phyloP scores from a whole-genome alignment of 2,329 filamentous ascomycete species.

The Incumbomyces lentus region DNA sequence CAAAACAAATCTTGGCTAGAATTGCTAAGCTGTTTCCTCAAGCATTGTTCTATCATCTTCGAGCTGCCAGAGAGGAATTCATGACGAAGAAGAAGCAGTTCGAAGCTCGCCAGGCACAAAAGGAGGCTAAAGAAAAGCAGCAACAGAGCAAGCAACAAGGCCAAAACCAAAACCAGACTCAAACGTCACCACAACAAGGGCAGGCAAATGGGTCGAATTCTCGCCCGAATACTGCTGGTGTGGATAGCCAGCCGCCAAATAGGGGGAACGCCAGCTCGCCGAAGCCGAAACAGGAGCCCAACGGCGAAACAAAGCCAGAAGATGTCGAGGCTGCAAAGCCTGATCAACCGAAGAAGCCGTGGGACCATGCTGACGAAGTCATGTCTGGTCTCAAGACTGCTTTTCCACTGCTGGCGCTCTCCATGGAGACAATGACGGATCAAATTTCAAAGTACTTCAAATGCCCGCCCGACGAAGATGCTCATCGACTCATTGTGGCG shows the following conservation, averaged over 20 bases:
- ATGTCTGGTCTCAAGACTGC: slow-evolving; percentile 93
- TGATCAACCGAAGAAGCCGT: slow-evolving; percentile 61
- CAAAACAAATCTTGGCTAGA: slow-evolving; percentile 76
- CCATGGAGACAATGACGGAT: slow-evolving; percentile 99
- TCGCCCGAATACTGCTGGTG: slow-evolving; percentile 34
- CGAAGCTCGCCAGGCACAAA: slow-evolving; percentile 11
- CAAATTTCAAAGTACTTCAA: slow-evolving; percentile 99
- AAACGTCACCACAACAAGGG: slow-evolving; percentile 3
- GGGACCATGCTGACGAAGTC: slow-evolving; percentile 94
- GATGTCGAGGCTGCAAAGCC: slow-evolving; percentile 15
- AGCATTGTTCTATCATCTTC: slow-evolving; percentile 86
- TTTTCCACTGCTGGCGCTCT: slow-evolving; percentile 86
- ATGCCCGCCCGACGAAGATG: slow-evolving; percentile 95
- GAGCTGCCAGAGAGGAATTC: slow-evolving; percentile 92
- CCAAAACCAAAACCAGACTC: slow-evolving; percentile 10
- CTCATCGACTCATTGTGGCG: slow-evolving; percentile 93
- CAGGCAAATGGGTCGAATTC: slow-evolving; percentile 18
- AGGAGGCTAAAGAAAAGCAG: slow-evolving; percentile 2
- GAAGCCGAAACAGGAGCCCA: slow-evolving; percentile 45
- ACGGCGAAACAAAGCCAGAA: slow-evolving; percentile 35
- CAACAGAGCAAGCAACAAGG: slow-evolving; percentile 13
- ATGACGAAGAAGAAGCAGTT: slow-evolving; percentile 67
- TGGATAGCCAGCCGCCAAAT: slow-evolving; percentile 26
- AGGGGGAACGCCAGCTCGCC: slow-evolving; percentile 24
- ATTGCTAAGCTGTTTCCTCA: slow-evolving; percentile 95